These are phyloP conservation scores for Phytophthora sojae DNA, from an alignment of 352 stramenopile genomes.

Conservation along the genomic window DNA sequence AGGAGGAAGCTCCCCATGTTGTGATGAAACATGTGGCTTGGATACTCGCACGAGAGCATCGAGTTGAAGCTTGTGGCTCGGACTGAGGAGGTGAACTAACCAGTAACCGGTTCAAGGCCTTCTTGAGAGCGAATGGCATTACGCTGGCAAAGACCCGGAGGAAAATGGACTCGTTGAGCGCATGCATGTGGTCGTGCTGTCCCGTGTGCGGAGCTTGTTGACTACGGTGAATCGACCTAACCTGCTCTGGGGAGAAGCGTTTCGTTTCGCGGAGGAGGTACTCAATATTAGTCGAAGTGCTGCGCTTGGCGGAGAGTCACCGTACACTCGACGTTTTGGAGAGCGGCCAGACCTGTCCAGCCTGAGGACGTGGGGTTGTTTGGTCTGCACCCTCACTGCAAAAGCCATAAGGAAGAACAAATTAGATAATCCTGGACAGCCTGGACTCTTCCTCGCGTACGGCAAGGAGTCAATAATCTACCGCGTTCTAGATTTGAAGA, in stretches of 20 bases:
- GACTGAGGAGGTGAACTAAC: constrained; percentile 2
- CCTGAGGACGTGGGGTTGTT: constrained; percentile 4
- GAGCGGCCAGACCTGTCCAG: neutral
- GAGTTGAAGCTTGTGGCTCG: constrained; percentile 7
- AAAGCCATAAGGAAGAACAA: constrained; percentile 22
- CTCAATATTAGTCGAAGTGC: neutral
- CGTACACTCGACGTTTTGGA: neutral
- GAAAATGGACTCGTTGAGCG: neutral
- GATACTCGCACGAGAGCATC: constrained; percentile 5
- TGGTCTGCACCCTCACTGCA: constrained; percentile 3
- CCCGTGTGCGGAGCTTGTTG: neutral
- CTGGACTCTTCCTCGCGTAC: constrained; percentile 8
- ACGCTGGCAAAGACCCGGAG: neutral
- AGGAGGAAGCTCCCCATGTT: constrained; percentile 1
- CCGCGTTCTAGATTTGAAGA: constrained; percentile 6
- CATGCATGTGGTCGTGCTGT: neutral
- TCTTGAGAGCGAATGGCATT: constrained; percentile 2
- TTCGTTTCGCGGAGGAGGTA: neutral
- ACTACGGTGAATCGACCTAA: neutral
- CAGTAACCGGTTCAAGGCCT: neutral
- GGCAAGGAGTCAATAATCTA: constrained; percentile 9
- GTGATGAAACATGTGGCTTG: constrained; percentile 11
- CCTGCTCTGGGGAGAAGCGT: neutral
- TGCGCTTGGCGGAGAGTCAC: neutral
- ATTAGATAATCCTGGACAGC: constrained; percentile 3